phyloP scores from a whole-genome alignment of 768 basidiomycete genomes.

The Pulveroboletus sp. region DNA sequence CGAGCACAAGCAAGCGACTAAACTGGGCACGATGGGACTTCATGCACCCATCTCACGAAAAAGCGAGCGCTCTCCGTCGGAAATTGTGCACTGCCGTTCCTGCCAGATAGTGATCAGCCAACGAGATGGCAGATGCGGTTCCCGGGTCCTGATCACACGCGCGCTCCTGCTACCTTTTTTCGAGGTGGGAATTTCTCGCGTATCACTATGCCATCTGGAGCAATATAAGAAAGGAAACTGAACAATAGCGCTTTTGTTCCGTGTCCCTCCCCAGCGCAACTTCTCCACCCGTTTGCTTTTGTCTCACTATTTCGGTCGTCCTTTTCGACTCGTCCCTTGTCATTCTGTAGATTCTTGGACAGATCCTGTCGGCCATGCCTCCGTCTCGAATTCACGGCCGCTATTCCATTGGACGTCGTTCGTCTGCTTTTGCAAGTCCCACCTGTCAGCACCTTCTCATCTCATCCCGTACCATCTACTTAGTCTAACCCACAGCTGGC shows the following conservation, averaged over 20 bases:
- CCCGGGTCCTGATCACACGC: slow-evolving; percentile 4
- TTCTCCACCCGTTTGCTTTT: slow-evolving; percentile 10
- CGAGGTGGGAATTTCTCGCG: background rate
- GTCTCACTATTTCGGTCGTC: slow-evolving; percentile 18
- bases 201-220: background rate
- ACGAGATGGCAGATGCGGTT: background rate
- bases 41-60: slow-evolving; percentile 3
- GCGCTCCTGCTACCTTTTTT: background rate
- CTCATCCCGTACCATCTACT: background rate
- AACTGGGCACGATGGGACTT: slow-evolving; percentile 16
- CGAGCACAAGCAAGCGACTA: slow-evolving; percentile 14
- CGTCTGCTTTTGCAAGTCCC: slow-evolving; percentile 34
- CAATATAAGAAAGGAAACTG: slow-evolving; percentile 20
- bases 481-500: slow-evolving; percentile 17
- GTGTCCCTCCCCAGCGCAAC: slow-evolving; percentile 1
- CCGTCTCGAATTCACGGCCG: slow-evolving; percentile 16
- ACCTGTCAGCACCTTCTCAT: slow-evolving; percentile 5
- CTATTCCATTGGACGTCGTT: slow-evolving; percentile 37
- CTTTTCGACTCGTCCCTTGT: background rate
- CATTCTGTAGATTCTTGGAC: slow-evolving; percentile 21
- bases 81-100: background rate
- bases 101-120: background rate
- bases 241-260: slow-evolving; percentile 27
- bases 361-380: slow-evolving; percentile 16
- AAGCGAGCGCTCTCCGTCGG: background rate